Evolutionary conservation across 2,329 filamentous ascomycete species (phyloP).

Genomic region (Aspergillus sp.): DNA sequence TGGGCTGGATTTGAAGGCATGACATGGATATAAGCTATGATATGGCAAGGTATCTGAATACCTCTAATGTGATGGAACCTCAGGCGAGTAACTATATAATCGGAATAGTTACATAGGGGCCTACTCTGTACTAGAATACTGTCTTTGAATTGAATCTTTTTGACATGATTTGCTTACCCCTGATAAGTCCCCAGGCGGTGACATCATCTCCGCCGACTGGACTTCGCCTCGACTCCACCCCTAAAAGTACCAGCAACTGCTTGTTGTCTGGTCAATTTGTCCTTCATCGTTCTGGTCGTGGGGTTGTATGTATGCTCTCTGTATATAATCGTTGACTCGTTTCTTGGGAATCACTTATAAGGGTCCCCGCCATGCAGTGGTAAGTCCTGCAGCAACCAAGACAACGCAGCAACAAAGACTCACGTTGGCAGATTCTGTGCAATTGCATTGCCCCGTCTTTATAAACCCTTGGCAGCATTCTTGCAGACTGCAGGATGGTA

Average conservation of each 20-base stretch:
- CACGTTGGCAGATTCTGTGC: neutral
- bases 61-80: too few species aligned
- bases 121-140: too few species aligned
- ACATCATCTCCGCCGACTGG: conserved; percentile 3
- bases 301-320: neutral
- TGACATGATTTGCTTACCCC: too few species aligned
- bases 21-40: too few species aligned
- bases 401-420: neutral
- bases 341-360: neutral
- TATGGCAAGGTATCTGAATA: too few species aligned
- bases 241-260: neutral
- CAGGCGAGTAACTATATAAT: too few species aligned
- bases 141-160: too few species aligned
- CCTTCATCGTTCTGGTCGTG: neutral
- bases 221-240: too few species aligned
- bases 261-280: neutral
- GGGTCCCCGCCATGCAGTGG: neutral
- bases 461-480: neutral
- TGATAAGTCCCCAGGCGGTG: neutral
- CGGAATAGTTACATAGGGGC: too few species aligned
- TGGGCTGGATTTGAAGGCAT: too few species aligned
- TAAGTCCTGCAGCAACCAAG: neutral
- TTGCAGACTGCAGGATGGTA: conserved; percentile 6
- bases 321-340: neutral
- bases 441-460: neutral